A percentile compares a stretch with the other conserved stretches of the same genome.
These are phyloP conservation scores for Lathyrus sativus DNA, from an alignment of 306 rosid genomes.

Conservation along the genomic window DNA sequence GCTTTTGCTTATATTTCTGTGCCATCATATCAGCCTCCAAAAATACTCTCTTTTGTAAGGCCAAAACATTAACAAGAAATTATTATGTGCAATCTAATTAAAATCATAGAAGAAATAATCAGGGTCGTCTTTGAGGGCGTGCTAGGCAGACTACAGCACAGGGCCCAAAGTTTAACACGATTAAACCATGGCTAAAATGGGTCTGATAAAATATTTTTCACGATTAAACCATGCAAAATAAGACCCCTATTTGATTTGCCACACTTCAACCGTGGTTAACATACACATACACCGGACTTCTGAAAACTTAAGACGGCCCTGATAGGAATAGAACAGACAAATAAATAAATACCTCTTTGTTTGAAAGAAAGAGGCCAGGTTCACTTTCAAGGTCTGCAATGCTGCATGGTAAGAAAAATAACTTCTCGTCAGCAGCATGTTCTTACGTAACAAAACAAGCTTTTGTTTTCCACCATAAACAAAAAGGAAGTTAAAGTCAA, in stretches of 20 bases:
- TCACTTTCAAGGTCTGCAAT: slow-evolving; percentile 91
- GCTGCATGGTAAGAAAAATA: slow-evolving; percentile 57
- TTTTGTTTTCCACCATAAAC: too few relatives aligned
- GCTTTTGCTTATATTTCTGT: slow-evolving; percentile 69
- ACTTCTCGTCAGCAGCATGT: slow-evolving; percentile 27
- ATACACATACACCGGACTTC: too few relatives aligned
- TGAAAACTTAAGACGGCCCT: too few relatives aligned
- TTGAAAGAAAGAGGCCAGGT: slow-evolving; percentile 76
- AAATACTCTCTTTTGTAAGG: slow-evolving; percentile 62
- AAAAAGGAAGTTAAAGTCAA: slow-evolving; percentile 21
- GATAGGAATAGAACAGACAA: slow-evolving; percentile 22
- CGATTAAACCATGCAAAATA: too few relatives aligned
- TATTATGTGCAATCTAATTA: slow-evolving; percentile 30
- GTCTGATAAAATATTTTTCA: too few relatives aligned
- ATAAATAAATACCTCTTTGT: slow-evolving; percentile 61
- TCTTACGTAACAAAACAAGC: background rate
- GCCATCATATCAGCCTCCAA: slow-evolving; percentile 84
- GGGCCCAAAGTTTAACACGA: too few relatives aligned
- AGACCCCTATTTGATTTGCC: too few relatives aligned
- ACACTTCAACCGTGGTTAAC: too few relatives aligned
- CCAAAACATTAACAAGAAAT: background rate
- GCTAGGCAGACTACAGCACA: too few relatives aligned
- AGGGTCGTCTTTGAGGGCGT: too few relatives aligned
- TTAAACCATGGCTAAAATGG: too few relatives aligned
- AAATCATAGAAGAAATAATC: slow-evolving; percentile 24